Percentiles rank a stretch among this genome's conserved stretches.
phyloP scores from a whole-genome alignment of 495 filamentous ascomycete species.

The Lepraria neglecta region DNA sequence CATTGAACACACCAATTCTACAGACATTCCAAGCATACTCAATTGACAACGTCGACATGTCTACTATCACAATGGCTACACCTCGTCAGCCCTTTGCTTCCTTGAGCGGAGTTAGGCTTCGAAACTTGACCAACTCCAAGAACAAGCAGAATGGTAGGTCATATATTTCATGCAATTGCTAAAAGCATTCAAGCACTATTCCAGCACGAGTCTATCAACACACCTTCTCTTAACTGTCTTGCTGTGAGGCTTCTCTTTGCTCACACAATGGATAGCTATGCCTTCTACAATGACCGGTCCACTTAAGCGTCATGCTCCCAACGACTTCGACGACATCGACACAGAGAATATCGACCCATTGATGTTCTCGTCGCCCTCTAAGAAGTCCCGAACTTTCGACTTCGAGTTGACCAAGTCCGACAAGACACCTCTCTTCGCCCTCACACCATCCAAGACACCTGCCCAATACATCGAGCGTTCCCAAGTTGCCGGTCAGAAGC shows the following conservation, averaged over 20 bases:
- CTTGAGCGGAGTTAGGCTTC: slow-evolving; percentile 46
- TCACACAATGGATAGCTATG: slow-evolving; percentile 12
- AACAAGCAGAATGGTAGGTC: slow-evolving; percentile 59
- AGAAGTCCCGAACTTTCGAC: slow-evolving; percentile 49
- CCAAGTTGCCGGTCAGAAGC: slow-evolving; percentile 33
- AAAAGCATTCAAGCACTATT: not conserved
- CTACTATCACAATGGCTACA: slow-evolving; percentile 26
- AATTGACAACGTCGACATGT: slow-evolving; percentile 12
- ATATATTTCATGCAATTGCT: not conserved
- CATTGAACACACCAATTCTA: slow-evolving; percentile 1
- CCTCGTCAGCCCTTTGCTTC: slow-evolving; percentile 53
- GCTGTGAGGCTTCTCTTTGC: not conserved
- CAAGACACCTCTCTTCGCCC: slow-evolving; percentile 39
- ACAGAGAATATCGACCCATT: slow-evolving; percentile 77
- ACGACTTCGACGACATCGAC: slow-evolving; percentile 50
- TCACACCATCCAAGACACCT: slow-evolving; percentile 25
- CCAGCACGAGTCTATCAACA: not conserved
- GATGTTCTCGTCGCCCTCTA: slow-evolving; percentile 57
- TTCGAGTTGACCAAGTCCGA: slow-evolving; percentile 35
- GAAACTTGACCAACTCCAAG: slow-evolving; percentile 52
- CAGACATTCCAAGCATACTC: not conserved
- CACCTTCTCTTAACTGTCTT: not conserved
- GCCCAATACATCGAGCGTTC: slow-evolving; percentile 25
- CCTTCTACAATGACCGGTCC: slow-evolving; percentile 26
- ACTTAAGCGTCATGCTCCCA: slow-evolving; percentile 36